Percentiles rank a stretch among this genome's conserved stretches.
Conservation (phyloP, 164 flowering plant species). For the Magnolia kwangsiensis region DNA sequence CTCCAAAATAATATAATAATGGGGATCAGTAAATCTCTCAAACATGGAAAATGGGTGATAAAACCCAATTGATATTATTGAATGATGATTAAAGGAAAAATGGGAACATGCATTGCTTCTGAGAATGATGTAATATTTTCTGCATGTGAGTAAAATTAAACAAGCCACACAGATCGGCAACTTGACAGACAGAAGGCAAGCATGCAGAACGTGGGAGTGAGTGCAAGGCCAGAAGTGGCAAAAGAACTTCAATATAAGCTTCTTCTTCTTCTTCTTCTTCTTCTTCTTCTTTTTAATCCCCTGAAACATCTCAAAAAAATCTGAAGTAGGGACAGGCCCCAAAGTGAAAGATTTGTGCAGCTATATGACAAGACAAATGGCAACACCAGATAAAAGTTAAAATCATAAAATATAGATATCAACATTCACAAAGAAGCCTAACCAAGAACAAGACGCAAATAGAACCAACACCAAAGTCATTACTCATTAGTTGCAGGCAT, state of each 20-base stretch:
- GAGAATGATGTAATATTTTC: no score
- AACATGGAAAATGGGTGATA: neutral
- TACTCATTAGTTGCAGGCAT: neutral
- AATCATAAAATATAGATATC: neutral
- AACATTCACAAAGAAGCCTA: neutral
- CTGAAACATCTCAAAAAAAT: neutral
- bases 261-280: no score
- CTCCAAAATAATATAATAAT: neutral
- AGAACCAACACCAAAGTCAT: neutral
- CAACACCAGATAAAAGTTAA: neutral
- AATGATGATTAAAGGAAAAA: neutral
- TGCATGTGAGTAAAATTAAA: neutral
- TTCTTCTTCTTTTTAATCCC: neutral
- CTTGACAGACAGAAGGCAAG: neutral
- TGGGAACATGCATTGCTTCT: no score
- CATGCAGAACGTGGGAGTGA: neutral
- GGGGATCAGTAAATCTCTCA: neutral
- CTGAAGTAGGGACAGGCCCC: neutral
- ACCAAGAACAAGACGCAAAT: neutral
- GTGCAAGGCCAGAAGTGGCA: neutral
- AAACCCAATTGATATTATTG: neutral
- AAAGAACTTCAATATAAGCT: neutral
- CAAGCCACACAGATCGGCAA: neutral
- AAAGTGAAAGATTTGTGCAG: neutral
- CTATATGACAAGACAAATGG: neutral